phyloP scores from a whole-genome alignment of 129 eudicot species.

The Ambrosia trifida region DNA sequence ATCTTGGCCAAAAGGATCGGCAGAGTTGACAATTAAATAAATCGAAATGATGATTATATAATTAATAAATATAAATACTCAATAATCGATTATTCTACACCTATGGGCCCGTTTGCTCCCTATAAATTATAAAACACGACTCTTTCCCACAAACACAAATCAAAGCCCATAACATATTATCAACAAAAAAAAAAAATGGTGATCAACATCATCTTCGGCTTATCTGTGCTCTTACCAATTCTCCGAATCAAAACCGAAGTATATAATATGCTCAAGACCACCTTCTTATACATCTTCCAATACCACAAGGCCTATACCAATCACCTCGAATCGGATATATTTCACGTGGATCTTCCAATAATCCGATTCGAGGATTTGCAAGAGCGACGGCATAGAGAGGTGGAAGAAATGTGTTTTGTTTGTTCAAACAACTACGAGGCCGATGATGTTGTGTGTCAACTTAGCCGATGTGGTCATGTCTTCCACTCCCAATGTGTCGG shows the following conservation, averaged over 20 bases:
- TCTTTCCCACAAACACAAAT: background rate
- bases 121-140: background rate
- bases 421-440: conserved; percentile 24
- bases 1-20: background rate
- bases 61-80: background rate
- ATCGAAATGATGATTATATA: background rate
- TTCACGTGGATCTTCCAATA: conserved; percentile 26
- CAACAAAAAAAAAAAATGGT: conserved; percentile 19
- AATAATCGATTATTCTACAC: background rate
- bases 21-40: background rate
- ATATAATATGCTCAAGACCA: background rate
- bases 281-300: background rate
- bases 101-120: background rate
- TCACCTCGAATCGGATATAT: background rate
- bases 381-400: conserved; percentile 23
- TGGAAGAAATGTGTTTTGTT: conserved; percentile 35
- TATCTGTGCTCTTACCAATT: conserved; percentile 21
- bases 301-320: no score
- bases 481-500: conserved; percentile 33
- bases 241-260: conserved; percentile 18
- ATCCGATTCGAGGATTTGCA: conserved; percentile 35
- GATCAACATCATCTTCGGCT: conserved; percentile 23
- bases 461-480: conserved; percentile 36
- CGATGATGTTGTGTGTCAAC: conserved; percentile 32
- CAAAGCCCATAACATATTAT: background rate